Evolutionary conservation across 805 yeast species (phyloP), one percentile per base, ranked within the genome.

Genomic region (Metschnikowia hibisci): DNA sequence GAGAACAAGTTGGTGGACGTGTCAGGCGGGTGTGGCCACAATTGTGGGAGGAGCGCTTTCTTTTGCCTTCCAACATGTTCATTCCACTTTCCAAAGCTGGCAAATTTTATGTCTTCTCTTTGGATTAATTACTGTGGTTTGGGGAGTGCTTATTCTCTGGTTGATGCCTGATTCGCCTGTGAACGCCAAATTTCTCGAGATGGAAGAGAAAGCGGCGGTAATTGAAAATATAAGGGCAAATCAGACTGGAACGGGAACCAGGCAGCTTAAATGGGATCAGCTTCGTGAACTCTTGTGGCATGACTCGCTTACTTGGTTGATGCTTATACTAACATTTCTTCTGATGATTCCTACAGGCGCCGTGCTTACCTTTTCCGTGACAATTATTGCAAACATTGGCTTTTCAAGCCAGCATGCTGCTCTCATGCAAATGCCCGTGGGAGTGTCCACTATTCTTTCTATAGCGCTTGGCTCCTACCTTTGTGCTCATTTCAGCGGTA

Each of bases 1-100:
- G 25, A 64, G 81, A 55, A 77, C 78, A 34, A 81, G 81, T 6
- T 66, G 68, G 34, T 76, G 81, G 79, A 77, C 79, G 4, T 64
- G 76, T n/a, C 77, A 72, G 61, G 79, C 81, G 1, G 84, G 85
- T 13, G 69, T 11, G 61, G 79, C 82, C 2, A 73, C 81, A 16
- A 69, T 75, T 8, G 77, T 81, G 16, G 73, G 73, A 3, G 67
- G 71, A 1, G 51, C 66, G 10, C 52, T 69, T 25, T 66, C 56
- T 69, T 3, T 71, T 59, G 81, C 72, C 0, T 80, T 80, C 56
- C 80, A 76, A 52, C 79, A 76, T 50, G 71, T 79, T 16, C 48
- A 54, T 35, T 46, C 59, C 9, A 37, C 48, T 4, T 67, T 78
- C 43, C 57, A 67, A 20, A 72, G 81, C n/a, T 80, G 84, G 84